Conservation (phyloP, 805 yeast species). For the Cyberlindnera meyerae region DNA sequence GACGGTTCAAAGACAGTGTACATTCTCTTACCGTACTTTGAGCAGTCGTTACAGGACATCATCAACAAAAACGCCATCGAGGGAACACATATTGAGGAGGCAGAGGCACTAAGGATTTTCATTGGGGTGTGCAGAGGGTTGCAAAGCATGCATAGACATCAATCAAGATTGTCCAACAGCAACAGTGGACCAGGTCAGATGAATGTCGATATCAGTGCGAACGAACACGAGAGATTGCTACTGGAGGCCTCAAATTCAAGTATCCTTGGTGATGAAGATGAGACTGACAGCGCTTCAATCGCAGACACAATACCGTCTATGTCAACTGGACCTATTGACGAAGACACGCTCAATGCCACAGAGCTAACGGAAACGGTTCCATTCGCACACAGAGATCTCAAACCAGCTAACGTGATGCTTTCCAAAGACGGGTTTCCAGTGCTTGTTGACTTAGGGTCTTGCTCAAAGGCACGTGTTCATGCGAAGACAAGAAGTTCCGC, state of each 20-base stretch:
- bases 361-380: conserved; percentile 56
- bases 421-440: conserved; percentile 72
- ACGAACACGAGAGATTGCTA: conserved; percentile 16
- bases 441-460: conserved; percentile 79
- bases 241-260: conserved; percentile 6
- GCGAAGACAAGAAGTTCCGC: conserved; percentile 65
- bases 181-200: conserved; percentile 2
- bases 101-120: conserved; percentile 56
- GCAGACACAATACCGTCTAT: conserved; percentile 23
- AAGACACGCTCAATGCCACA: conserved; percentile 36
- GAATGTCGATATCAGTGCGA: conserved; percentile 8
- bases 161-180: no score
- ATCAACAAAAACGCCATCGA: conserved; percentile 61
- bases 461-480: conserved; percentile 53
- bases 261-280: conserved; percentile 6
- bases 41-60: conserved; percentile 71
- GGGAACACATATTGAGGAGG: conserved; percentile 49
- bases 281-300: conserved; percentile 22
- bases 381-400: conserved; percentile 82
- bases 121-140: conserved; percentile 73
- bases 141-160: conserved; percentile 58
- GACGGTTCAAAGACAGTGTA: conserved; percentile 80
- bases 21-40: conserved; percentile 74
- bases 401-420: conserved; percentile 86
- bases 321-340: conserved; percentile 29